Conservation (phyloP, 768 basidiomycete species). For the Termitomyces sp. region DNA sequence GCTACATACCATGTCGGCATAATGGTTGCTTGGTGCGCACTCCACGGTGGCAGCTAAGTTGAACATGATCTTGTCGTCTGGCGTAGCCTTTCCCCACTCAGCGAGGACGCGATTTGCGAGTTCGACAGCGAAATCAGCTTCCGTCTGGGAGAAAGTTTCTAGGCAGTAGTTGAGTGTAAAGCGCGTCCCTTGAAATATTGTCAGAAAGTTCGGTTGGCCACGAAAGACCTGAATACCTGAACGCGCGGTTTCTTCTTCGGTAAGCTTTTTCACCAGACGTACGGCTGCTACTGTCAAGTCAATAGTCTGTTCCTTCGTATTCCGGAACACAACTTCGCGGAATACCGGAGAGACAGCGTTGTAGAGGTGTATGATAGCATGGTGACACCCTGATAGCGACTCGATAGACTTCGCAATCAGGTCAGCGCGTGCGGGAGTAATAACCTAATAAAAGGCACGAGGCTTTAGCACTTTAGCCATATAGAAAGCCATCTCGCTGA, state of each 20-base stretch:
- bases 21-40: constrained; percentile 78
- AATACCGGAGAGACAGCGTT: constrained; percentile 76
- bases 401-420: constrained; percentile 71
- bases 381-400: constrained; percentile 65
- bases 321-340: constrained; percentile 75
- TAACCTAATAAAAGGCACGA: constrained; percentile 40
- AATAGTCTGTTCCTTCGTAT: constrained; percentile 69
- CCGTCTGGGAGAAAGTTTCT: constrained; percentile 82
- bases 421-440: constrained; percentile 76
- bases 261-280: constrained; percentile 58
- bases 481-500: constrained; percentile 22
- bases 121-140: constrained; percentile 72
- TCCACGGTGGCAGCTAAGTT: constrained; percentile 84
- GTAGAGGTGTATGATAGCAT: constrained; percentile 84
- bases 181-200: constrained; percentile 32
- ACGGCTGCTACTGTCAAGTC: constrained; percentile 69
- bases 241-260: constrained; percentile 59
- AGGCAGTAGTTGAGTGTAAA: constrained; percentile 85
- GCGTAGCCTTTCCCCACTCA: constrained; percentile 63
- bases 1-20: constrained; percentile 63
- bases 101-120: constrained; percentile 69
- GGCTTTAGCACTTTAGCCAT: not conserved
- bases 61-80: constrained; percentile 69
- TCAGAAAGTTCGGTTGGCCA: not conserved
- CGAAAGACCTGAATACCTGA: constrained; percentile 31